A percentile compares a stretch with the other conserved stretches of the same genome.
These are phyloP conservation scores for Kitagawia praeruptora DNA, from an alignment of 129 eudicot genomes.

Conservation along the genomic window DNA sequence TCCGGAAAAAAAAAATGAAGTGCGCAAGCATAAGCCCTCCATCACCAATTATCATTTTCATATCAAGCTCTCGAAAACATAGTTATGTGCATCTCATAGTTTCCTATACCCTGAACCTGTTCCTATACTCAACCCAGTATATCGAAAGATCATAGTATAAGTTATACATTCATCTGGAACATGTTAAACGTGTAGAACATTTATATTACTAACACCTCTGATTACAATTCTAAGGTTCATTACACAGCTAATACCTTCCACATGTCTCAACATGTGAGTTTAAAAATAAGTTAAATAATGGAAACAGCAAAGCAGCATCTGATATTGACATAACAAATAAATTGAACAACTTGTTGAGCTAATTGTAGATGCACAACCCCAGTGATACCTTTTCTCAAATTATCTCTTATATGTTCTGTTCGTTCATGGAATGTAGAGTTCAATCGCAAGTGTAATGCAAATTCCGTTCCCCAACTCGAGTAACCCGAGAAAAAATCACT, in stretches of 20 bases:
- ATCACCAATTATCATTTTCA: too few relatives aligned
- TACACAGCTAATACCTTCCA: background rate
- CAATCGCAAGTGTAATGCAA: background rate
- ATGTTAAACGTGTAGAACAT: too few relatives aligned
- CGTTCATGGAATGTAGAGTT: background rate
- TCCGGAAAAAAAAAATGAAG: too few relatives aligned
- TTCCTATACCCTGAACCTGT: too few relatives aligned
- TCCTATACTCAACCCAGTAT: too few relatives aligned
- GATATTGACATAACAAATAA: background rate
- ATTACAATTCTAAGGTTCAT: background rate
- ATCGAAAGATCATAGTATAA: too few relatives aligned
- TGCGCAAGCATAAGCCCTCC: too few relatives aligned
- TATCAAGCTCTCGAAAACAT: too few relatives aligned
- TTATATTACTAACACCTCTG: too few relatives aligned
- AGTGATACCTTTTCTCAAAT: background rate
- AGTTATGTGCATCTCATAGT: too few relatives aligned
- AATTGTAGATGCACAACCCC: background rate
- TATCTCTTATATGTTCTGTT: background rate
- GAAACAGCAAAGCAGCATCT: background rate
- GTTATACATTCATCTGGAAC: too few relatives aligned
- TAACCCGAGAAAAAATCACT: too few relatives aligned
- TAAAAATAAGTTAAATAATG: background rate
- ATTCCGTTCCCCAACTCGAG: background rate
- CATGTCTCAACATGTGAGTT: background rate
- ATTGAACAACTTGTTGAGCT: background rate